phyloP scores from a whole-genome alignment of 805 yeast species.

The Groenewaldozyma salmanticensis region DNA sequence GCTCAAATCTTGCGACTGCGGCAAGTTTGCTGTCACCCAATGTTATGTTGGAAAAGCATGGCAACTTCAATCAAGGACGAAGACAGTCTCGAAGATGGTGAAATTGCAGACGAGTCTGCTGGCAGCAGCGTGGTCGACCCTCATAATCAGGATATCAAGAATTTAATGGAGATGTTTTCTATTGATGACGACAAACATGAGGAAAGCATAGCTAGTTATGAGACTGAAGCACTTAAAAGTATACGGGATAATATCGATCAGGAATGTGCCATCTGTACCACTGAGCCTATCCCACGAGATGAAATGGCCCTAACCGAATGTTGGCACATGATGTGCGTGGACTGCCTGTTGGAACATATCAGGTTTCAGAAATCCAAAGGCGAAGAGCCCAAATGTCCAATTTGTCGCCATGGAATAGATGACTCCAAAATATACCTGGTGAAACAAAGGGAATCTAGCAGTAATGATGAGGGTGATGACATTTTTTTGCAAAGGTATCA shows the following conservation, averaged over 20 bases:
- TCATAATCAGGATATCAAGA: slow-evolving; percentile 20
- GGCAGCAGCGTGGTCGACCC: slow-evolving; percentile 9
- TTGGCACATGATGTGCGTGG: slow-evolving; percentile 69
- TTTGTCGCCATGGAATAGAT: slow-evolving; percentile 54
- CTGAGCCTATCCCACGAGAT: slow-evolving; percentile 46
- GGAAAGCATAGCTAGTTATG: slow-evolving; percentile 12
- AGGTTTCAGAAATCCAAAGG: slow-evolving; percentile 48
- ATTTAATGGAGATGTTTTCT: slow-evolving; percentile 12
- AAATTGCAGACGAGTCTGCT: slow-evolving; percentile 9
- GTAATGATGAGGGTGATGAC: slow-evolving; percentile 7
- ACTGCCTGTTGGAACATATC: slow-evolving; percentile 65
- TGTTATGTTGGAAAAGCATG: slow-evolving; percentile 38
- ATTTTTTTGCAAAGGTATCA: slow-evolving; percentile 23
- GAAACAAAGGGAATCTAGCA: slow-evolving; percentile 22
- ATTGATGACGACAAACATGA: slow-evolving; percentile 5
- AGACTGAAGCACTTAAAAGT: slow-evolving; percentile 21
- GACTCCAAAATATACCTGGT: slow-evolving; percentile 40
- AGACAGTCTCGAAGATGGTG: slow-evolving; percentile 10
- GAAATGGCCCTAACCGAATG: slow-evolving; percentile 62
- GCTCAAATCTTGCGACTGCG: slow-evolving; percentile 76
- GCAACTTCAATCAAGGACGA: slow-evolving; percentile 10
- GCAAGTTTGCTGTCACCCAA: slow-evolving; percentile 81
- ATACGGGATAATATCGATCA: slow-evolving; percentile 31
- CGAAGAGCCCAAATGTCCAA: slow-evolving; percentile 54
- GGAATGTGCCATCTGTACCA: slow-evolving; percentile 83